Conservation (phyloP, 495 filamentous ascomycete species). For the Trypethelium eluteriae region DNA sequence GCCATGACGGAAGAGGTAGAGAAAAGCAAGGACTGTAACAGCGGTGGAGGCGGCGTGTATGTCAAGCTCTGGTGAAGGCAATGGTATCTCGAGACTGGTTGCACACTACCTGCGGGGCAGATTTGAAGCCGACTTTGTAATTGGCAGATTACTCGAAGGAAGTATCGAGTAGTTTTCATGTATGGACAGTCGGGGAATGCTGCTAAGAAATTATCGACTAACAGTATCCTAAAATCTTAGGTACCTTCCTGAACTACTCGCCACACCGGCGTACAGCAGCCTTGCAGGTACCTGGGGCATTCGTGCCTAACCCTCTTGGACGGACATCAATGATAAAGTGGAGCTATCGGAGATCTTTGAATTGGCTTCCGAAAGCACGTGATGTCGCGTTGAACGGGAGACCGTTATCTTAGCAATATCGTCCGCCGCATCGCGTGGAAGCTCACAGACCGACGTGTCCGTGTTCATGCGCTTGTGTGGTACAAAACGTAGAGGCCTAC, state of each 20-base stretch:
- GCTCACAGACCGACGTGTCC: too few species aligned
- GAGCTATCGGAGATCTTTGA: too few species aligned
- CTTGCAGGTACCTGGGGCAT: too few species aligned
- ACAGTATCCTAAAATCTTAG: not conserved
- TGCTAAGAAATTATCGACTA: not conserved
- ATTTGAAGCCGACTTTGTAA: not conserved
- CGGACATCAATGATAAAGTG: too few species aligned
- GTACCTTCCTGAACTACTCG: not conserved
- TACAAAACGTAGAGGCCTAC: too few species aligned
- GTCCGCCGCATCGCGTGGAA: too few species aligned
- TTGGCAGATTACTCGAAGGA: not conserved
- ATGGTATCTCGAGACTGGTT: not conserved
- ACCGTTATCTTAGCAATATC: too few species aligned
- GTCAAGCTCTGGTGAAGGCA: not conserved
- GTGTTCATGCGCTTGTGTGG: too few species aligned
- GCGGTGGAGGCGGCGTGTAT: not conserved
- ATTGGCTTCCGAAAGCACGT: too few species aligned
- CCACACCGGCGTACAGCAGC: not conserved
- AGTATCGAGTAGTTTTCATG: not conserved
- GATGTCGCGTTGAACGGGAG: too few species aligned
- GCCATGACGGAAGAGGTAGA: not conserved
- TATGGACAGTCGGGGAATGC: not conserved
- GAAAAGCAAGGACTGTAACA: slow-evolving; percentile 12
- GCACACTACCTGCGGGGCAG: not conserved
- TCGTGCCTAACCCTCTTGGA: too few species aligned